These are phyloP conservation scores for Bimuria novae-zelandiae DNA, from an alignment of 2,329 filamentous ascomycete species.

Conservation along the genomic window DNA sequence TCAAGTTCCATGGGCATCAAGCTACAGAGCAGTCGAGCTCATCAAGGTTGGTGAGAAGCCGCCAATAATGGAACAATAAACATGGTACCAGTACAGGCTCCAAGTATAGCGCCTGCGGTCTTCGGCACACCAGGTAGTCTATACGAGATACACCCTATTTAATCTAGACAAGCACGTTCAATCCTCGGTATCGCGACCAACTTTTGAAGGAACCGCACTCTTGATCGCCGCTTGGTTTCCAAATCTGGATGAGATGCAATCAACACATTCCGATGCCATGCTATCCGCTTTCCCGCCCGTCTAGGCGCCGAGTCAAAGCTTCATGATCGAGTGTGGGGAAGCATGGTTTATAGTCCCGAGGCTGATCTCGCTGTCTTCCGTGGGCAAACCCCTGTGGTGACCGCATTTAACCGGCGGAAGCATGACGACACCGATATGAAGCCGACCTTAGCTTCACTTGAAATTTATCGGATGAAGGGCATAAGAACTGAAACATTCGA, in stretches of 20 bases:
- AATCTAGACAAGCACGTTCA: not conserved
- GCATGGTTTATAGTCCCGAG: conserved; percentile 1
- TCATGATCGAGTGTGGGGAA: not conserved
- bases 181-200: not conserved
- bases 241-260: no score
- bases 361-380: conserved; percentile 13
- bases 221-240: no score
- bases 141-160: not conserved
- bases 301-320: not conserved
- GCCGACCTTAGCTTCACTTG: conserved; percentile 7
- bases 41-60: conserved; percentile 5
- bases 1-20: not conserved
- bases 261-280: no score
- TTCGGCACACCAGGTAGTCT: not conserved
- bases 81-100: not conserved
- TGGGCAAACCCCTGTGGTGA: no score
- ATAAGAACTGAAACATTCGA: not conserved
- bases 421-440: conserved; percentile 16
- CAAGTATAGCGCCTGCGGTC: not conserved
- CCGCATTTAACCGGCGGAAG: conserved; percentile 32
- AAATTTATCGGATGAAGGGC: conserved; percentile 25
- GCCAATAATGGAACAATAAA: not conserved
- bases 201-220: not conserved
- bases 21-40: not conserved
- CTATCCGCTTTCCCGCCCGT: no score